These are phyloP conservation scores for Medicago ruthenica DNA, from an alignment of 306 rosid species.

Conservation along the genomic window DNA sequence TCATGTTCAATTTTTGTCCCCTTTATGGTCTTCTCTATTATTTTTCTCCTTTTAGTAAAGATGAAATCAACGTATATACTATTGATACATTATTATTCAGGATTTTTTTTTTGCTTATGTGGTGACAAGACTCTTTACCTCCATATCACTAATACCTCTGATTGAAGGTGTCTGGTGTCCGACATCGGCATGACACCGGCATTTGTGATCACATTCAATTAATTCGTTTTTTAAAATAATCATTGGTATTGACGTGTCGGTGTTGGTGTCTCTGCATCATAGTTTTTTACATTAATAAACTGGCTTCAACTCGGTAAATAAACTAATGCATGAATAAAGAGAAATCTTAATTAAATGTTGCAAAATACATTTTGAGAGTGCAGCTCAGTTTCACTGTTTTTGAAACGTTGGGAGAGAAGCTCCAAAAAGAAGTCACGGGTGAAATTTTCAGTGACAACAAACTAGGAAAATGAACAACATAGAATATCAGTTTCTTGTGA, in stretches of 20 bases:
- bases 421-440: constrained; percentile 33
- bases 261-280: too few relatives aligned
- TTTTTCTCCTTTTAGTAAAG: background rate
- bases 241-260: too few relatives aligned
- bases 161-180: too few relatives aligned
- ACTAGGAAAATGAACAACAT: background rate
- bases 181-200: too few relatives aligned
- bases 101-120: background rate
- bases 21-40: background rate
- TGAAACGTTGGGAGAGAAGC: background rate
- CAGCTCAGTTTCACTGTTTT: constrained; percentile 9
- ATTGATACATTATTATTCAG: background rate
- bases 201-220: too few relatives aligned
- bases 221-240: too few relatives aligned
- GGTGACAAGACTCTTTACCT: background rate
- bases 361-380: background rate
- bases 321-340: background rate
- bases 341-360: background rate
- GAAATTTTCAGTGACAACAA: background rate
- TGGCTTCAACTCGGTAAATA: background rate
- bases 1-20: constrained; percentile 20
- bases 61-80: background rate
- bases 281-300: background rate
- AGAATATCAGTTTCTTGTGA: background rate
- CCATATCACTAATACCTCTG: too few relatives aligned